Evolutionary conservation across 768 basidiomycete genomes (phyloP), one percentile per base, ranked within the genome.

Genomic region (Naganishia vaughanmartiniae): DNA sequence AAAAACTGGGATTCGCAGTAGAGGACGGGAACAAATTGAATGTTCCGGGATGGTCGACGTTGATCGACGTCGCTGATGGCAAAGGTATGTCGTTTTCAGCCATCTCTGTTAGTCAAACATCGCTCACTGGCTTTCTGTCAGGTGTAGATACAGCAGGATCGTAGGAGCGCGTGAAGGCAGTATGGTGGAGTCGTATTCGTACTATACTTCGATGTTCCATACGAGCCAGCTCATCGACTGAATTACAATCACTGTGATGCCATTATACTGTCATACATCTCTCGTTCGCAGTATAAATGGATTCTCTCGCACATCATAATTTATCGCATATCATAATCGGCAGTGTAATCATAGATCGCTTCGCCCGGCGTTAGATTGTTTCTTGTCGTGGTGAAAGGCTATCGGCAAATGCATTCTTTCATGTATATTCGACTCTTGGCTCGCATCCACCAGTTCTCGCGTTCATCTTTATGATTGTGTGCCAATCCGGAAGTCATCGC

Each of bases 1-100:
- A 84, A 72, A 81, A 84, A 28, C 79, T 97, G 31, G 90, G 88
- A 3, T 87, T 76, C 11, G 2, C 24, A 5, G 21, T 94, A 4
- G 83, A 87, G n/a, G 80, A 89, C 0, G 76, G 72, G 1, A 72
- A 58, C 2, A 71, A 76, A n/a, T 69, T 66, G 31, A 42, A 46
- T 4, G 42, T 67, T 26, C 33, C 71, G 21, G 80, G 80, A 51
- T 81, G 81, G 73, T 72, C 55, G 34, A 81, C 78, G 66, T 57
- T 83, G 73, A 58, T 74, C 17, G 76, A 74, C 31, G 81, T 81
- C 0, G 75, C 77, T 31, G 68, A 69, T 34, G 51, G 68, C 11
- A 60, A 28, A 58, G 45, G 68, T 69, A 19, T 33, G 68, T 56
- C 15, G 24, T 34, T 3, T 17, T 31, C 7, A 34, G 5, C 36